Conservation (phyloP, 2,329 filamentous ascomycete species). For the Colletotrichum aenigma region DNA sequence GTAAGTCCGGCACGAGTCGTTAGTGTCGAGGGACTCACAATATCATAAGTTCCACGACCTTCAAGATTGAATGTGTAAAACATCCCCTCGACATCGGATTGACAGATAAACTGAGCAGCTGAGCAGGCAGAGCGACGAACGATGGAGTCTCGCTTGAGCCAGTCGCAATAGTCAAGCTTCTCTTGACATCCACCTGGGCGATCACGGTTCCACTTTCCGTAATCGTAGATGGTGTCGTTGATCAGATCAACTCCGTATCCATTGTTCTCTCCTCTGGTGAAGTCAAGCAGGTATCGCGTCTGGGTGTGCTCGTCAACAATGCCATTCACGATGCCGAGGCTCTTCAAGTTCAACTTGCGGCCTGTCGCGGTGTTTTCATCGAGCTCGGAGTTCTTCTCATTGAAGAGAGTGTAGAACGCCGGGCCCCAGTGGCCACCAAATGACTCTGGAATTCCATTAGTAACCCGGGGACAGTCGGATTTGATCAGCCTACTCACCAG, state of each 20-base stretch:
- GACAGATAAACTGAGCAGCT: not conserved
- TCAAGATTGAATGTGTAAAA: conserved; percentile 37
- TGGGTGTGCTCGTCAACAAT: not conserved
- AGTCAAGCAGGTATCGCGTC: not conserved
- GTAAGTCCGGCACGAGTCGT: accelerated
- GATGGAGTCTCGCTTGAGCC: not conserved
- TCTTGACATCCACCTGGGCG: not conserved
- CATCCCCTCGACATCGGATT: conserved; percentile 50
- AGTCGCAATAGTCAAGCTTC: not conserved
- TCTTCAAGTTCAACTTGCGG: not conserved
- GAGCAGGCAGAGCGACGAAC: not conserved
- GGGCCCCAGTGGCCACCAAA: not conserved
- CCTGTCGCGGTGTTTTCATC: not conserved
- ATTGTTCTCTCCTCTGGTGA: not conserved
- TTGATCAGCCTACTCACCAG: not conserved
- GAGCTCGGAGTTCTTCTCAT: not conserved
- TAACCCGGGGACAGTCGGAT: not conserved
- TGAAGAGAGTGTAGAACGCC: not conserved
- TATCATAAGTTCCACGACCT: not conserved
- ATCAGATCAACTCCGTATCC: not conserved
- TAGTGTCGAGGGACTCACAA: not conserved
- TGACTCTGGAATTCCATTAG: not conserved
- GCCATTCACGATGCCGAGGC: conserved; percentile 32
- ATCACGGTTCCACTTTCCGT: not conserved
- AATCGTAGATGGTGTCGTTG: not conserved